Percentiles rank a stretch among this genome's conserved stretches.
These are phyloP conservation scores for Scedosporium aurantiacum DNA, from an alignment of 2,329 filamentous ascomycete species.

Conservation along the genomic window DNA sequence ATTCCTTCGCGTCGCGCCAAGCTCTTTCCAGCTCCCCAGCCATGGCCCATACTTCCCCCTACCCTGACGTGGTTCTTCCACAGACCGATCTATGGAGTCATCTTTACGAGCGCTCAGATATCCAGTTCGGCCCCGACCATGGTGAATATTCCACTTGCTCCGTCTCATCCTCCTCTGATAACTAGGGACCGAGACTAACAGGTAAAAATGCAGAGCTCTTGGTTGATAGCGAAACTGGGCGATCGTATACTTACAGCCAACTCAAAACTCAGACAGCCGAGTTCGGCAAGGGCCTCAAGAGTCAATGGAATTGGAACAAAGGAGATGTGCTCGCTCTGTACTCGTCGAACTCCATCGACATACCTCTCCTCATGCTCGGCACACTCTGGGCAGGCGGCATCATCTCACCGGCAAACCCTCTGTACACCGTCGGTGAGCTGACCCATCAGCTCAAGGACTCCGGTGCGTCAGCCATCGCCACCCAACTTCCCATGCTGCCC, in stretches of 20 bases:
- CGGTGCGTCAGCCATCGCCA: slow-evolving; percentile 62
- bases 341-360: slow-evolving; percentile 80
- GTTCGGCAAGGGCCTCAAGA: slow-evolving; percentile 73
- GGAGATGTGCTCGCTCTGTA: slow-evolving; percentile 76
- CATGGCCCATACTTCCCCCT: slow-evolving; percentile 64
- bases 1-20: background rate
- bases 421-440: slow-evolving; percentile 74
- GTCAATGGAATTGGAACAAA: slow-evolving; percentile 66
- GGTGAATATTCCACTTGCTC: slow-evolving; percentile 32
- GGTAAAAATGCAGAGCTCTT: slow-evolving; percentile 52
- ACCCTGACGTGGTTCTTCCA: slow-evolving; percentile 57
- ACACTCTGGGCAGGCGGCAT: slow-evolving; percentile 74
- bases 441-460: slow-evolving; percentile 75
- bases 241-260: slow-evolving; percentile 59
- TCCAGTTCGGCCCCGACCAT: slow-evolving; percentile 59
- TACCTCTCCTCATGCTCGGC: slow-evolving; percentile 65
- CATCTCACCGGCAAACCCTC: slow-evolving; percentile 69
- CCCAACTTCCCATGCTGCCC: slow-evolving; percentile 56
- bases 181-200: background rate
- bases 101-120: slow-evolving; percentile 60
- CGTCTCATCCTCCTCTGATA: background rate
- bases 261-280: slow-evolving; percentile 53
- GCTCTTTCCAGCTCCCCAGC: background rate
- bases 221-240: slow-evolving; percentile 59
- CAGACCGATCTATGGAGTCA: slow-evolving; percentile 68